phyloP scores from a whole-genome alignment of 1,284 basidiomycete species.

The Gymnopus androsaceus region DNA sequence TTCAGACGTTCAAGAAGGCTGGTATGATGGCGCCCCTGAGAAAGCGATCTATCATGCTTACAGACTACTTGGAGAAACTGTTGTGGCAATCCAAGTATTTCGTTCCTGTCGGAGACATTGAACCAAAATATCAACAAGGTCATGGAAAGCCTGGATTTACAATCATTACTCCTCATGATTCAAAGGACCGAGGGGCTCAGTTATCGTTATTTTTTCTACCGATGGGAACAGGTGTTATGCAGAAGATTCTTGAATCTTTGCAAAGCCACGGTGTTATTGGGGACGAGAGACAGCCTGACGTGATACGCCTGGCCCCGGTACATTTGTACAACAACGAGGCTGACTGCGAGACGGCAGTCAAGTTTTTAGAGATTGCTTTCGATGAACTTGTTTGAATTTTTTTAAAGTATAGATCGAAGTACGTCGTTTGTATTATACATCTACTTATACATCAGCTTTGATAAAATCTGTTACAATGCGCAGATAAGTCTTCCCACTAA shows the following conservation, averaged over 20 bases:
- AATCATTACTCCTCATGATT: slow-evolving; percentile 80
- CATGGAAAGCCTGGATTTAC: slow-evolving; percentile 63
- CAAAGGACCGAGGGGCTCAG: slow-evolving; percentile 78
- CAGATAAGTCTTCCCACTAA: slow-evolving; percentile 47
- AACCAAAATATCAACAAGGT: slow-evolving; percentile 30
- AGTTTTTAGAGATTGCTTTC: slow-evolving; percentile 62
- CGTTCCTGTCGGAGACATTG: slow-evolving; percentile 44
- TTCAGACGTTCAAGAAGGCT: slow-evolving; percentile 77
- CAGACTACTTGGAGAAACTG: slow-evolving; percentile 67
- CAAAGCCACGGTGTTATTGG: slow-evolving; percentile 78
- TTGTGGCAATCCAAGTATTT: slow-evolving; percentile 67
- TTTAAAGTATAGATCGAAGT: not conserved
- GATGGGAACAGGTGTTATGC: slow-evolving; percentile 66
- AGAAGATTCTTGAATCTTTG: slow-evolving; percentile 63
- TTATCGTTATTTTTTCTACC: slow-evolving; percentile 83
- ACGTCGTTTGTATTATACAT: not conserved
- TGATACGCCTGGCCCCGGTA: slow-evolving; percentile 83
- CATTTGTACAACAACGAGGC: slow-evolving; percentile 83
- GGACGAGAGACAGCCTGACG: slow-evolving; percentile 87
- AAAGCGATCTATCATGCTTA: slow-evolving; percentile 71
- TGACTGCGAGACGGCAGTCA: slow-evolving; percentile 74
- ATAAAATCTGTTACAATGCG: slow-evolving; percentile 51
- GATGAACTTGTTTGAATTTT: slow-evolving; percentile 21
- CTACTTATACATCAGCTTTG: not conserved
- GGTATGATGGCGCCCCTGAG: slow-evolving; percentile 75